A percentile compares a stretch with the other conserved stretches of the same genome.
Conservation (phyloP, 2,329 filamentous ascomycete genomes). For the Fusarium clavum region DNA sequence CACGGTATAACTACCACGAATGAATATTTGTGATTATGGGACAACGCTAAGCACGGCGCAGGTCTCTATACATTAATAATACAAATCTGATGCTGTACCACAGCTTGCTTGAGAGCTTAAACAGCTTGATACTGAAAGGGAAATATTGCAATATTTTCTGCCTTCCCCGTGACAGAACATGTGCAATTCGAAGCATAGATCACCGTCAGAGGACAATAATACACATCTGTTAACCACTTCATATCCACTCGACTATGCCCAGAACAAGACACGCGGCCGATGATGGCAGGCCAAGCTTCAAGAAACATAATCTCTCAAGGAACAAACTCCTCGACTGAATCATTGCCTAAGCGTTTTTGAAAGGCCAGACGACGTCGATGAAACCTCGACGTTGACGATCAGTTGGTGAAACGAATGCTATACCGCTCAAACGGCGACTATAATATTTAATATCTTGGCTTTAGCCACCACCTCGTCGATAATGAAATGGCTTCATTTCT, state of each 20-base stretch:
- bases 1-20: background rate
- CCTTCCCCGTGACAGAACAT: background rate
- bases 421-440: slow-evolving; percentile 25
- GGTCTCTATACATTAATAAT: background rate
- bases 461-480: background rate
- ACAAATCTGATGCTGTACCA: background rate
- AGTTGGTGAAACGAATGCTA: slow-evolving; percentile 25
- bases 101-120: background rate
- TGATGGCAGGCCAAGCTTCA: background rate
- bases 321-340: slow-evolving; percentile 1
- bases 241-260: background rate
- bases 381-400: slow-evolving; percentile 24
- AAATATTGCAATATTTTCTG: background rate
- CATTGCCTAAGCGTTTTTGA: background rate
- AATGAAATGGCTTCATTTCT: background rate
- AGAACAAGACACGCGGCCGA: background rate
- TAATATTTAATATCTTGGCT: slow-evolving; percentile 24
- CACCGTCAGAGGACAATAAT: background rate
- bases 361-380: slow-evolving; percentile 10
- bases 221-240: background rate
- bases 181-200: background rate
- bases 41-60: slow-evolving; percentile 17
- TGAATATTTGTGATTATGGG: background rate
- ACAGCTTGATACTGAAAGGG: background rate
- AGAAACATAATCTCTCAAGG: background rate